Evolutionary conservation across 108 stramenopile genomes (phyloP).

Genomic region (Epipyxis sp.): DNA sequence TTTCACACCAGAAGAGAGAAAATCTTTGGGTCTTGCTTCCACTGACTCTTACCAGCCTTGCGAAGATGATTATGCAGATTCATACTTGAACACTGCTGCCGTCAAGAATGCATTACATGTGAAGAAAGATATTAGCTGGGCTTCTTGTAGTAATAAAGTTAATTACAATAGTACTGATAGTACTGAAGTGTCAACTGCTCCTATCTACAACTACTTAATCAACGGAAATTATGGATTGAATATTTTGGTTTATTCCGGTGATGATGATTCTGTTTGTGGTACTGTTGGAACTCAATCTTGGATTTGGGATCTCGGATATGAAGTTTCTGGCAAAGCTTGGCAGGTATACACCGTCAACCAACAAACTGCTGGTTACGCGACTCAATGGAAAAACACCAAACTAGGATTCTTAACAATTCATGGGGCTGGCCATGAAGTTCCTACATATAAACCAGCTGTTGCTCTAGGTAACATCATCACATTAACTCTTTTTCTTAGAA

Average conservation of each 20-base stretch:
- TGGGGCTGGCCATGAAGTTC: slow-evolving; percentile 72
- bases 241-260: slow-evolving; percentile 62
- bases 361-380: slow-evolving; percentile 67
- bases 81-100: slow-evolving; percentile 36
- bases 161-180: slow-evolving; percentile 12
- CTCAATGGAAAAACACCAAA: slow-evolving; percentile 47
- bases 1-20: neutral
- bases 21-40: slow-evolving; percentile 7
- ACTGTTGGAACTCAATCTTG: slow-evolving; percentile 58
- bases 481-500: no score
- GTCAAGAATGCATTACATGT: slow-evolving; percentile 48
- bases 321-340: slow-evolving; percentile 42
- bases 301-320: slow-evolving; percentile 56
- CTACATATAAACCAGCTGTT: slow-evolving; percentile 62
- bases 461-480: slow-evolving; percentile 56
- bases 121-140: slow-evolving; percentile 29
- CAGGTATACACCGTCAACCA: slow-evolving; percentile 48
- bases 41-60: slow-evolving; percentile 42
- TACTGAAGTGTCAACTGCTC: slow-evolving; percentile 27
- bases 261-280: slow-evolving; percentile 62
- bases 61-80: slow-evolving; percentile 23
- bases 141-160: slow-evolving; percentile 9
- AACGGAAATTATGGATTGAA: slow-evolving; percentile 38
- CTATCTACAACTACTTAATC: slow-evolving; percentile 54
- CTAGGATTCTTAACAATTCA: slow-evolving; percentile 67